Percentiles rank a stretch among this genome's conserved stretches.
Conservation (phyloP, 2,329 filamentous ascomycete species). For the Epichloe sylvatica region DNA sequence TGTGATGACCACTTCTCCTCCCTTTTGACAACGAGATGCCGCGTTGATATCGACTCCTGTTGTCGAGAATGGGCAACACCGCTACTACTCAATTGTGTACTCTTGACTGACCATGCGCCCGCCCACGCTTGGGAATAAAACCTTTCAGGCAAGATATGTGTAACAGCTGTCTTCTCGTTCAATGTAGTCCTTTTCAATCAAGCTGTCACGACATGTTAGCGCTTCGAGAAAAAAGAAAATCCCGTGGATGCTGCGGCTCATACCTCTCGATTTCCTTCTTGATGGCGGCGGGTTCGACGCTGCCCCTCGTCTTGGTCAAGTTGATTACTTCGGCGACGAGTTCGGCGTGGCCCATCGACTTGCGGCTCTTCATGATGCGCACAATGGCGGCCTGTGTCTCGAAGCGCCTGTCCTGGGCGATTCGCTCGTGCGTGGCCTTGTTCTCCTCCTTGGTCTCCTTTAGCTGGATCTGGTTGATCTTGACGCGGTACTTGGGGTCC, state of each 20-base stretch:
- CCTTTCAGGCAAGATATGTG: constrained; percentile 48
- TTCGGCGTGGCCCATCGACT: constrained; percentile 74
- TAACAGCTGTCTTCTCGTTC: constrained; percentile 63
- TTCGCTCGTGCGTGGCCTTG: constrained; percentile 79
- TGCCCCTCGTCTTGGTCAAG: constrained; percentile 80
- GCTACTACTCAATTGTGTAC: no score
- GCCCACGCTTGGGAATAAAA: no score
- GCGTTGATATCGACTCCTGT: no score
- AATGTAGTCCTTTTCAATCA: constrained; percentile 90
- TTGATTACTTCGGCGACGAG: constrained; percentile 85
- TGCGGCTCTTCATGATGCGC: constrained; percentile 89
- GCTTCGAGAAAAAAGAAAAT: no score
- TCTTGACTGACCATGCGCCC: no score
- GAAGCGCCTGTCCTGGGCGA: constrained; percentile 79
- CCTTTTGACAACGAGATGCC: no score
- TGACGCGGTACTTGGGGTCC: constrained; percentile 77
- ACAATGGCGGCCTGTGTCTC: constrained; percentile 97
- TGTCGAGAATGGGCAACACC: no score
- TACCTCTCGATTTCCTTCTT: constrained; percentile 96
- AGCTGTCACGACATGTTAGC: constrained; percentile 27
- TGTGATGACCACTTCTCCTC: no score
- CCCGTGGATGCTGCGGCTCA: constrained; percentile 19
- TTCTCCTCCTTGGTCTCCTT: constrained; percentile 95
- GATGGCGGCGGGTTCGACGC: constrained; percentile 73
- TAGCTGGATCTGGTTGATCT: constrained; percentile 97